Evolutionary conservation across 306 rosid genomes (phyloP).

Genomic region (Prunus davidiana): DNA sequence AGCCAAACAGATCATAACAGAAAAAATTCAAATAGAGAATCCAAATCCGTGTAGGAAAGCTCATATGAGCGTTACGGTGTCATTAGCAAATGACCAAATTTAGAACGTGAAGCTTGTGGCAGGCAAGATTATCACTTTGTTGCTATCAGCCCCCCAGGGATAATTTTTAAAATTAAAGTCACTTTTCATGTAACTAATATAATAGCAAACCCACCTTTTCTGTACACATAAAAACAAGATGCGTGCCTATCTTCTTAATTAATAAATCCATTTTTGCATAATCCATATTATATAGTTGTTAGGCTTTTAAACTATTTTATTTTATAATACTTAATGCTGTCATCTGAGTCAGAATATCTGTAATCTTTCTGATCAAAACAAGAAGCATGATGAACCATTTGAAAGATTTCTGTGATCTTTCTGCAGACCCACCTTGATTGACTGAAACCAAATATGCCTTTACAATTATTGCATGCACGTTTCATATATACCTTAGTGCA

Average conservation of each 20-base stretch:
- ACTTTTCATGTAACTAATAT: not conserved
- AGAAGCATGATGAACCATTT: not conserved
- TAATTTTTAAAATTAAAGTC: no score
- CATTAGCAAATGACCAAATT: not conserved
- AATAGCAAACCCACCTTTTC: not conserved
- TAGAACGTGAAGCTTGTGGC: not conserved
- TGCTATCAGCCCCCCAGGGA: no score
- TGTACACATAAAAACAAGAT: not conserved
- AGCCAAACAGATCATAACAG: fast-evolving
- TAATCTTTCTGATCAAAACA: no score
- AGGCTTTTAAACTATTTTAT: not conserved
- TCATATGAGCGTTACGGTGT: not conserved
- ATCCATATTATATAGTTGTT: not conserved
- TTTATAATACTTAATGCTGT: not conserved
- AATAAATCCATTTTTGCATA: not conserved
- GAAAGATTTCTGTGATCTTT: not conserved
- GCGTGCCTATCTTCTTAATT: not conserved
- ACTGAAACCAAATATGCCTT: not conserved
- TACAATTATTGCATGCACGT: not conserved
- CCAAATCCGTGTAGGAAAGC: not conserved
- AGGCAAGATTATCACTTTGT: not conserved
- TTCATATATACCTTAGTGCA: not conserved
- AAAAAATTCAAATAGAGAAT: no score
- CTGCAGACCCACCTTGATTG: not conserved
- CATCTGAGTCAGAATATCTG: not conserved